Percentiles rank a stretch among this genome's conserved stretches.
Conservation (phyloP, 2,329 filamentous ascomycete genomes). For the Pyrenochaeta sp. region DNA sequence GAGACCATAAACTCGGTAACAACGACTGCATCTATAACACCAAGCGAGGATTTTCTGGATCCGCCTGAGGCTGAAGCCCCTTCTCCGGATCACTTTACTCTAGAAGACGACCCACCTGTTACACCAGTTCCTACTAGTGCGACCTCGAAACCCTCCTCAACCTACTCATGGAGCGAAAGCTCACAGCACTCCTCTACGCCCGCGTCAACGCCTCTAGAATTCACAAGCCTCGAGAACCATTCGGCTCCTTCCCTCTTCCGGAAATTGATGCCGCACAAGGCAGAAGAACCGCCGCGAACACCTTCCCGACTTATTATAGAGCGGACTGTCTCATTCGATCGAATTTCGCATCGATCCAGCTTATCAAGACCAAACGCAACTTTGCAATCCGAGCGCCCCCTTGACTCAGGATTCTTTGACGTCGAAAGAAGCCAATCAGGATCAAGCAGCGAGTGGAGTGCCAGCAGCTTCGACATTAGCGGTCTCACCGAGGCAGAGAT, state of each 20-base stretch:
- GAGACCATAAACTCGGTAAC: constrained; percentile 45
- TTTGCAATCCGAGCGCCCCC: constrained; percentile 25
- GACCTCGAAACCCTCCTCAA: constrained; percentile 4
- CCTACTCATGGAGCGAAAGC: constrained; percentile 15
- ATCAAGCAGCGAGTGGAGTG: constrained; percentile 48
- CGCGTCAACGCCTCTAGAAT: constrained; percentile 19
- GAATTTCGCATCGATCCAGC: constrained; percentile 41
- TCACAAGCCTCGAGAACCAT: constrained; percentile 19
- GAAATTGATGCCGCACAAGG: constrained; percentile 26
- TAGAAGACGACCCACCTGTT: constrained; percentile 9
- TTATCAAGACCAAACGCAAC: constrained; percentile 37
- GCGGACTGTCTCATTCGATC: constrained; percentile 44
- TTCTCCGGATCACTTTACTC: constrained; percentile 22
- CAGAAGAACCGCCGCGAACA: constrained; percentile 18
- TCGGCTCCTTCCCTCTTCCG: constrained; percentile 31
- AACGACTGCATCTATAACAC: constrained; percentile 24
- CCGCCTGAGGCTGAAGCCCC: constrained; percentile 24
- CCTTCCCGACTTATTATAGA: constrained; percentile 39
- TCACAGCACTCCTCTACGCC: constrained; percentile 20
- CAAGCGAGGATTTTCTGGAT: constrained; percentile 23
- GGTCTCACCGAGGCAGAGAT: constrained; percentile 52
- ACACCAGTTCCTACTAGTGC: constrained; percentile 1
- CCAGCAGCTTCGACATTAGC: constrained; percentile 51
- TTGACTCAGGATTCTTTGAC: constrained; percentile 7
- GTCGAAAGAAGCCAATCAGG: constrained; percentile 22